Base-by-base conservation (phyloP, 176 grass and related monocot species). In the Luzula sylvatica region DNA sequence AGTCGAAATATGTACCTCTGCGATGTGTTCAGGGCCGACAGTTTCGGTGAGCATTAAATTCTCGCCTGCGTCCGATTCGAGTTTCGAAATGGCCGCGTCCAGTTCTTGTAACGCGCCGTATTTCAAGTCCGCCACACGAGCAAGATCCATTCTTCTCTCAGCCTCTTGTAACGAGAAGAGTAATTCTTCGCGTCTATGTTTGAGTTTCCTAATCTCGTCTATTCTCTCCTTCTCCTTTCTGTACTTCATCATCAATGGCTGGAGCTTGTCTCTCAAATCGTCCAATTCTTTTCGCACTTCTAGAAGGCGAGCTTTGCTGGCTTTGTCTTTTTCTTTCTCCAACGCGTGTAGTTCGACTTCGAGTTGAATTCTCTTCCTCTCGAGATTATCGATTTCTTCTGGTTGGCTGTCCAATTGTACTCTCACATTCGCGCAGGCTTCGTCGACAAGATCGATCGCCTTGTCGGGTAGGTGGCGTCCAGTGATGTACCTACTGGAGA, bases 291-390 rank as follows among this genome's bases (percentile, higher is more conserved):
- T 92, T 46, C 14, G 62, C 5, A 92, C 81, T 73, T 94, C 77
- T 8, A 86, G 44, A 2, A 94, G 62, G 29, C 87, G 69, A 6
- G 70, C 75, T 53, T 78, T 93, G 66, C 76, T 86, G 27, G 81
- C 87, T 53, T 86, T 93, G 50, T 93, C 87, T 50, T 93, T 93
- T 61, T 93, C 87, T 50, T 86, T 93, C 73, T 93, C 87, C 17
- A 93, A 73, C 0, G 81, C 77, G 65, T 86, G 81, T 11, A 72
- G 65, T 68, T 93, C 87, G 0, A 93, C 76, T 46, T 92, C 87
- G 5, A 92, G 65, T 55, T 92, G 87, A 43, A 85, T 92, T 42
- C 81, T 67, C 39, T 86, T 86, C 56, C 81, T 75, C 42, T 86
- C 73, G 11, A 93, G 58, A n/a, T 93, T 93, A 25, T 93, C 81